phyloP scores from a whole-genome alignment of 768 basidiomycete species.

The Tricholoma furcatifolium region DNA sequence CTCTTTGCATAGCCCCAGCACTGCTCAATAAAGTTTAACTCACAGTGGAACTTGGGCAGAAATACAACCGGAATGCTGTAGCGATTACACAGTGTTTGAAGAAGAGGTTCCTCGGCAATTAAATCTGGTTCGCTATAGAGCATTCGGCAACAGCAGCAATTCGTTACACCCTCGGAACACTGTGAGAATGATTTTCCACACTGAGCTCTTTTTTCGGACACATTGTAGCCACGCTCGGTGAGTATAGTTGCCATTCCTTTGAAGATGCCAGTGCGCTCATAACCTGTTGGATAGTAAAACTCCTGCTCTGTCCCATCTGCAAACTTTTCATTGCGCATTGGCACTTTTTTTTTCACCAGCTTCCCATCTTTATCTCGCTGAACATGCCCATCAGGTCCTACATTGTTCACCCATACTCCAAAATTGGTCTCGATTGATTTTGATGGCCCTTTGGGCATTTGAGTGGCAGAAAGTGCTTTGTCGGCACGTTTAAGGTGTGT shows the following conservation, averaged over 20 bases:
- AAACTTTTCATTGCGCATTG: slow-evolving; percentile 28
- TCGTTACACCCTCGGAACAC: slow-evolving; percentile 7
- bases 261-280: slow-evolving; percentile 26
- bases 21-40: too few relatives aligned
- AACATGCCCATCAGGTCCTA: too few relatives aligned
- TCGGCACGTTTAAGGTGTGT: slow-evolving; percentile 25
- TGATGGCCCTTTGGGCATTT: slow-evolving; percentile 24
- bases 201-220: slow-evolving; percentile 23
- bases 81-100: background rate
- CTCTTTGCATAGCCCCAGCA: slow-evolving; percentile 31
- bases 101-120: slow-evolving; percentile 14
- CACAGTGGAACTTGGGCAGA: too few relatives aligned
- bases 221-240: slow-evolving; percentile 23
- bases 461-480: slow-evolving; percentile 25
- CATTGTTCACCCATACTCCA: slow-evolving; percentile 5
- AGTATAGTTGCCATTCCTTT: slow-evolving; percentile 40
- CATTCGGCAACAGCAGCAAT: slow-evolving; percentile 21
- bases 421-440: slow-evolving; percentile 8
- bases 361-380: slow-evolving; percentile 16
- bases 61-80: background rate
- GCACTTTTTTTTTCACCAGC: slow-evolving; percentile 23
- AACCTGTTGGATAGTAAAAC: slow-evolving; percentile 30
- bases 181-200: slow-evolving; percentile 21
- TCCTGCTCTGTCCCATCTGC: slow-evolving; percentile 26
- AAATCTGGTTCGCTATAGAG: slow-evolving; percentile 35